Percentiles rank a stretch among this genome's conserved stretches.
Evolutionary conservation across 2,329 filamentous ascomycete species (phyloP).

Genomic region (Neopestalotiopsis rosae): DNA sequence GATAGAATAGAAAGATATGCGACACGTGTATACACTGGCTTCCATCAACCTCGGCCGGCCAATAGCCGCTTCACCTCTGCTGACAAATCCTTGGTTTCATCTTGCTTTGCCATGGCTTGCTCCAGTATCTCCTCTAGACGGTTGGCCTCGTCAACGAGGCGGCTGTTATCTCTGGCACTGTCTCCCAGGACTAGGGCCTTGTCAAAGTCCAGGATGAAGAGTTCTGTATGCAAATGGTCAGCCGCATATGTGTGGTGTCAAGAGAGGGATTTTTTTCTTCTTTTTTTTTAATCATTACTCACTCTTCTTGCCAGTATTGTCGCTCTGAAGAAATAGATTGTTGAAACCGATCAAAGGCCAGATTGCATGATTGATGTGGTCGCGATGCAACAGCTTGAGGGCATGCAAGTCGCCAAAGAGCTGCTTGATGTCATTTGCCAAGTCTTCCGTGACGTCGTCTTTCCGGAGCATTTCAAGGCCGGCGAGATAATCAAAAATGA

Average conservation of each 20-base stretch:
- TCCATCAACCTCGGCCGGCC: not conserved
- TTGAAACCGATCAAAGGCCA: constrained; percentile 7
- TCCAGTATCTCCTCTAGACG: constrained; percentile 1
- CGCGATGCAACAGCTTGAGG: not conserved
- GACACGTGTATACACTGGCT: too few species aligned
- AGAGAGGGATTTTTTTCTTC: too few species aligned
- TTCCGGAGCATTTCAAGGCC: not conserved
- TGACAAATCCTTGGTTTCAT: not conserved
- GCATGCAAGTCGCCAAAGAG: constrained; percentile 2
- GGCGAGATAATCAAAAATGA: not conserved
- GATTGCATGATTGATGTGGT: constrained; percentile 1
- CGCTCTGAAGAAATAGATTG: constrained; percentile 5
- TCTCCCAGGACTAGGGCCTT: constrained; percentile 3
- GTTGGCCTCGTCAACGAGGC: not conserved
- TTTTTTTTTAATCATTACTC: not conserved
- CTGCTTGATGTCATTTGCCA: not conserved
- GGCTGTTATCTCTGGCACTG: not conserved
- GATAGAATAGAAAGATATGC: too few species aligned
- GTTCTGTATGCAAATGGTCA: not conserved
- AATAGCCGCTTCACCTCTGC: constrained; percentile 3
- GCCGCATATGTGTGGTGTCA: not conserved
- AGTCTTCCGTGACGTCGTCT: not conserved
- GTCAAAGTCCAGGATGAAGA: constrained; percentile 10
- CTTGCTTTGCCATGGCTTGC: not conserved
- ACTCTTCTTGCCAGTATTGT: not conserved